These are phyloP conservation scores for Ophiocordyceps camponoti-saundersi DNA, from an alignment of 2,329 filamentous ascomycete genomes.

Conservation along the genomic window DNA sequence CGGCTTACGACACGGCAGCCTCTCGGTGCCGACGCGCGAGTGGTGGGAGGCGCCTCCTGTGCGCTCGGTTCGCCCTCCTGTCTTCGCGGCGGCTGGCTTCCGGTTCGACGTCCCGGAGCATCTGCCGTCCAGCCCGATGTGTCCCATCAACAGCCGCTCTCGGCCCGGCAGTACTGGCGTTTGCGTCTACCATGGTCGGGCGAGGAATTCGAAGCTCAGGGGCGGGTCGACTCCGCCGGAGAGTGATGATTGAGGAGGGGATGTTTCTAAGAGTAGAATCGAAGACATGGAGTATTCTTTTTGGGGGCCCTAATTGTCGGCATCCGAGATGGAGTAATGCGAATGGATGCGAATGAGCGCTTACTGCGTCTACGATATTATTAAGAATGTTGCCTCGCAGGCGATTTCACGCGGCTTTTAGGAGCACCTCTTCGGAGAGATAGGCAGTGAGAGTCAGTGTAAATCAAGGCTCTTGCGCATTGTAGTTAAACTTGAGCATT, in stretches of 20 bases:
- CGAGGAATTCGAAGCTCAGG: neutral
- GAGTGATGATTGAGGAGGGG: neutral
- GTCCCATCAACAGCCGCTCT: conserved; percentile 28
- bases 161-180: conserved; percentile 26
- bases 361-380: no score
- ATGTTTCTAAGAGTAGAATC: neutral
- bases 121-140: conserved; percentile 31
- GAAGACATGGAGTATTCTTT: no score
- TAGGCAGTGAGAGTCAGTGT: no score
- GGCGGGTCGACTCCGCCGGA: neutral
- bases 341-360: no score
- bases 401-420: no score
- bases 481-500: no score
- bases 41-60: conserved; percentile 18
- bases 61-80: conserved; percentile 2
- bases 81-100: conserved; percentile 12
- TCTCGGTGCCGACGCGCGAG: conserved; percentile 11
- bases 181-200: conserved; percentile 31
- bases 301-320: no score
- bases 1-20: conserved; percentile 7
- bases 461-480: no score
- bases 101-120: conserved; percentile 34
- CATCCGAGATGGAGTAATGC: no score
- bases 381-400: no score
- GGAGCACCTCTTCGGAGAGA: no score